phyloP scores from a whole-genome alignment of 1,284 basidiomycete species.

The Boletus sp. region DNA sequence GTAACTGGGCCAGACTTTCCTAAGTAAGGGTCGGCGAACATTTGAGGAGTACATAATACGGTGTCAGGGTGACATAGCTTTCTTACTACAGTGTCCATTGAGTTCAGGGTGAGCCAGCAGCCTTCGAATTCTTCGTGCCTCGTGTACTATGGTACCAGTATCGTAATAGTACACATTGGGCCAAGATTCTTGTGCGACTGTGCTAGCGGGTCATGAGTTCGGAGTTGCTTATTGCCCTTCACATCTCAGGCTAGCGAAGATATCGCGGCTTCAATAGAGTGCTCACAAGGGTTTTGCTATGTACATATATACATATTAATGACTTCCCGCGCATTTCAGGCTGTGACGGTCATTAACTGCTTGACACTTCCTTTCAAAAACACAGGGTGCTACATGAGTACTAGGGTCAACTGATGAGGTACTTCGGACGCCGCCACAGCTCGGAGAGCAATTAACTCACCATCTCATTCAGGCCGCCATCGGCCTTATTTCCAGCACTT shows the following conservation, averaged over 20 bases:
- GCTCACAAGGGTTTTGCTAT: not conserved
- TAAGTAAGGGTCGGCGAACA: not conserved
- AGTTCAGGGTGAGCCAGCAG: not conserved
- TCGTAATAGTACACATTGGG: too few species aligned
- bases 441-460: constrained; percentile 4
- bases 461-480: not conserved
- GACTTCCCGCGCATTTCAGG: constrained; percentile 9
- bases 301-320: not conserved
- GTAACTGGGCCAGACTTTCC: constrained; percentile 14
- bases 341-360: constrained; percentile 19
- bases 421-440: constrained; percentile 6
- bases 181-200: not conserved
- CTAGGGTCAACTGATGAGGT: constrained; percentile 3
- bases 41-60: not conserved
- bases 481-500: constrained; percentile 4
- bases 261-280: not conserved
- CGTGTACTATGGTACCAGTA: not conserved
- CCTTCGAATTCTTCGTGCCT: constrained; percentile 4
- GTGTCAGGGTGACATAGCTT: not conserved
- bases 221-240: not conserved
- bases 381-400: not conserved
- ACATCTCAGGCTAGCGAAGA: not conserved
- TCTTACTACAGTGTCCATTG: not conserved
- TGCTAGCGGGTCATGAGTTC: not conserved
- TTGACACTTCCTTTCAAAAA: constrained; percentile 3